phyloP scores from a whole-genome alignment of 2,329 filamentous ascomycete species.

The Chrysoporthe austroafricana region DNA sequence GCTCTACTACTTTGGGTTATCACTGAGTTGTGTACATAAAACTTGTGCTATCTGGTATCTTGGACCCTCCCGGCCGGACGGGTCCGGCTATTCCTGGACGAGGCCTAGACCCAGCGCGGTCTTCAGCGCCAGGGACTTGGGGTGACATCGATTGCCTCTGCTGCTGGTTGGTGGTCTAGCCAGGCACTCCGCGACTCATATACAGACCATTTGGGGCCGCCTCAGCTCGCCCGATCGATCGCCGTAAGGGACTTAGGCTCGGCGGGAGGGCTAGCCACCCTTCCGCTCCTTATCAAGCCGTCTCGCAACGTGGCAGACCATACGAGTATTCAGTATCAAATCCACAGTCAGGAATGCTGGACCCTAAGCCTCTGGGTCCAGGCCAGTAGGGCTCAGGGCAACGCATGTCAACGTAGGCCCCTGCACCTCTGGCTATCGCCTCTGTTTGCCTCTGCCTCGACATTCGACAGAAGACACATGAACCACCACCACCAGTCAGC shows the following conservation, averaged over 20 bases:
- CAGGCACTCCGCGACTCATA: too few relatives aligned
- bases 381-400: too few relatives aligned
- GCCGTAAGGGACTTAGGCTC: not conserved
- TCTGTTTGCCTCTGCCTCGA: not conserved
- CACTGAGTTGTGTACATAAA: not conserved
- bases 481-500: not conserved
- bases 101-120: constrained; percentile 7
- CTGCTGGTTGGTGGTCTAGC: too few relatives aligned
- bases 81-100: not conserved
- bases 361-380: too few relatives aligned
- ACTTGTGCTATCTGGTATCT: too few relatives aligned
- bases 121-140: not conserved
- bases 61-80: not conserved
- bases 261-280: too few relatives aligned
- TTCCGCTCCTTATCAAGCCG: not conserved
- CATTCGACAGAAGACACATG: not conserved
- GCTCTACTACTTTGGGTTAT: not conserved
- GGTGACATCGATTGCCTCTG: too few relatives aligned
- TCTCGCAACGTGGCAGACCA: too few relatives aligned
- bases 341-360: too few relatives aligned
- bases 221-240: not conserved
- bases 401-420: too few relatives aligned
- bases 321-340: too few relatives aligned
- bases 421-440: too few relatives aligned
- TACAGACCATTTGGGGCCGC: not conserved